Evolutionary conservation across 192 early-diverging fungal genomes (phyloP), one percentile per base, ranked within the genome.

Genomic region (Podila horticola): DNA sequence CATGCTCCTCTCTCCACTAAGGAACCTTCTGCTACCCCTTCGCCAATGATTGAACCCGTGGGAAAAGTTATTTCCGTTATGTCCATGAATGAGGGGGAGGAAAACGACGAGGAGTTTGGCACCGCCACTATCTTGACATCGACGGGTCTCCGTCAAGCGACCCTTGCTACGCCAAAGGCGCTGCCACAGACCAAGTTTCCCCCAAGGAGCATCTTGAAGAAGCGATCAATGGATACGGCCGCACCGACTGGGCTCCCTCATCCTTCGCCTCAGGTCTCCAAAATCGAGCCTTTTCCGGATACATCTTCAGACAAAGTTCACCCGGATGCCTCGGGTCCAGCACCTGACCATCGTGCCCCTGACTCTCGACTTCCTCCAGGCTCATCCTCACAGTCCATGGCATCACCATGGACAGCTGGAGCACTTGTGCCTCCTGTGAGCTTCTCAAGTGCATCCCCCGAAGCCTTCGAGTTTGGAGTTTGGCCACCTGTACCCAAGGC

Each of bases 181-280:
- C 58, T 63, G 0, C 57, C 74, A 17, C 31, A 58, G 45, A 2
- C 31, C 60, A 61, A 41, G 9, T 8, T 4, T 1, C 24, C 52
- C 19, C 31, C 55, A 19, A 76, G 66, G 68, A 38, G 67, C 30
- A 70, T 69, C 22, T 62, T 76, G 7, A 76, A 69, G 74, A 76
- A 68, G 33, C 65, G 58, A 5, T 5, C 61, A 0, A n/a, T 33
- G 0, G 58, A 61, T 41, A 22, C 17, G 3, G 19, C 22, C 13
- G 5, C 51, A 1, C 3, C 58, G 30, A 20, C 2, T 22, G 30
- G 28, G 19, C 34, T 31, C 5, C 30, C 13, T 63, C 69, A 15
- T 5, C 20, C 52, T 17, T 6, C n/a, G 4, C 72, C n/a, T 10
- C 34, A 38, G 48, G 45, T 45, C 41, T 17, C 41, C 11, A 45